Conservation (phyloP, 129 eudicot genomes). For the Glebionis coronaria region DNA sequence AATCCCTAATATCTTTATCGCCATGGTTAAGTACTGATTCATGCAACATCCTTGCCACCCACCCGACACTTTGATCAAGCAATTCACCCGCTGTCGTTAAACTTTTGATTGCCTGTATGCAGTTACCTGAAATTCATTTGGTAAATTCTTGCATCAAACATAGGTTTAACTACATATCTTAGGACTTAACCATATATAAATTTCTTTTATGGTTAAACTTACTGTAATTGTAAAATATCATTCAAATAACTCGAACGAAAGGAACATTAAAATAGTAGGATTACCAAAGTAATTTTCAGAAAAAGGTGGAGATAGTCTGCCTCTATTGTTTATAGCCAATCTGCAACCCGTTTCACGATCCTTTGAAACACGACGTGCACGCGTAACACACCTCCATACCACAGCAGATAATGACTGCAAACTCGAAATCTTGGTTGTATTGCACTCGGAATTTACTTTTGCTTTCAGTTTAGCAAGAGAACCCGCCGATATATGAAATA, state of each 20-base stretch:
- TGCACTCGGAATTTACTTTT: constrained; percentile 36
- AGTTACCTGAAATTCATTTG: constrained; percentile 16
- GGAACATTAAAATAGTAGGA: background rate
- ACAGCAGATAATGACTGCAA: constrained; percentile 49
- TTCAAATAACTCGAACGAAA: no score
- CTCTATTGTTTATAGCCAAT: constrained; percentile 33
- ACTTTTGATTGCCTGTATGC: constrained; percentile 11
- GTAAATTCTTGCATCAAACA: background rate
- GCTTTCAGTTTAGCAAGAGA: constrained; percentile 45
- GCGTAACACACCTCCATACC: constrained; percentile 51
- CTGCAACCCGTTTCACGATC: constrained; percentile 34
- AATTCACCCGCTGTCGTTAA: constrained; percentile 27
- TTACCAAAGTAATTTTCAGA: constrained; percentile 46
- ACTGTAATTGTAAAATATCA: no score
- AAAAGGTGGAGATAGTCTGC: constrained; percentile 49
- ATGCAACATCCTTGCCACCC: constrained; percentile 55
- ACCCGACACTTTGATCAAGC: constrained; percentile 30
- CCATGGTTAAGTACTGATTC: constrained; percentile 36
- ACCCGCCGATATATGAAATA: constrained; percentile 46
- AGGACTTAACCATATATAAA: no score
- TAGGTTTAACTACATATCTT: no score
- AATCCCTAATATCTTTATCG: constrained; percentile 29
- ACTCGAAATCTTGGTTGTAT: constrained; percentile 36
- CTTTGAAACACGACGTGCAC: constrained; percentile 25
- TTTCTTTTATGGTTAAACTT: no score